Evolutionary conservation across 768 basidiomycete genomes (phyloP), one percentile per base, ranked within the genome.

Genomic region (Leccinellum luteum): DNA sequence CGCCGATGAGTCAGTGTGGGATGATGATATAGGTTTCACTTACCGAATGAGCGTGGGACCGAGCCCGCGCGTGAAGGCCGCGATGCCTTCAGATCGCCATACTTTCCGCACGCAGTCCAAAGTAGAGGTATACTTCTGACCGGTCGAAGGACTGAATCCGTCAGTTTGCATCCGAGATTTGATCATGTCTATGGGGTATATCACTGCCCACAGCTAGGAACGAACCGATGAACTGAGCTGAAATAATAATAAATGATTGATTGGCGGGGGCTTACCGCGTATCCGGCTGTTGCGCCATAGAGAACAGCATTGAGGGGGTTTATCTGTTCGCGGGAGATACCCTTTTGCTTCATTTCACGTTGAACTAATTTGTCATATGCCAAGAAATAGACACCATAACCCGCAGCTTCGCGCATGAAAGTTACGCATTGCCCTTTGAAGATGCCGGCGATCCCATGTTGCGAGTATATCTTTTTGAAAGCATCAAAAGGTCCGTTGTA

Each of bases 101-200:
- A 94, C 86, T 54, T 84, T 89, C 32, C 85, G 82, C 31, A 91
- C 85, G 62, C 92, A 95, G 67, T 97, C 87, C 32, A 92, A 66
- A 14, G 91, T 85, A 15, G 90, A 90, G 30, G 78, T 80, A 73
- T 97, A 98, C 68, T 91, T 92, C 64, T 87, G 87, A 28, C 89
- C 87, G 44, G 85, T 86, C 15, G 85, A 77, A 3, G 85, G 74
- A 12, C 84, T 79, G 71, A 94, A 94, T 0, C 87, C 90, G 67
- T 98, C 96, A 41, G 95, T 97, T 74, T 98, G 96, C 81, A 98
- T 90, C 53, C 94, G 85, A 27, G 92, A 93, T 70, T 98, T 98
- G 68, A 98, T 85, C 83, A 97, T 92, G 73, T 97, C 94, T 72
- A 95, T 89, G 15, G 94, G 94, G 77, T 96, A 96, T 76, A 94